Conservation (phyloP, 1,139 yeast species). For the Saccharomyces hybrid region DNA sequence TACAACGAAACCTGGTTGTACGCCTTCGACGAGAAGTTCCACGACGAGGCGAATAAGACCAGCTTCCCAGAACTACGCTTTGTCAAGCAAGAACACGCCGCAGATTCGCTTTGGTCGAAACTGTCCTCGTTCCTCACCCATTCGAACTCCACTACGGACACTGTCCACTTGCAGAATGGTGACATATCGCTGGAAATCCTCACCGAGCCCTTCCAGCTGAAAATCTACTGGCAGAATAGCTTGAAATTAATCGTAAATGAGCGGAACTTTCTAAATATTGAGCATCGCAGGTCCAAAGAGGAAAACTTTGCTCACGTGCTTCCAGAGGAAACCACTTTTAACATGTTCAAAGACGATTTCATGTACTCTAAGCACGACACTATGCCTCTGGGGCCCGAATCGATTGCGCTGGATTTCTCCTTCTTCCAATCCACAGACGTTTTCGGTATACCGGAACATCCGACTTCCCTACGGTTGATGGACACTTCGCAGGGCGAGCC, state of each 20-base stretch:
- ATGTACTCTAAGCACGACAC: constrained; percentile 53
- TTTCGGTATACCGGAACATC: constrained; percentile 94
- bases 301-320: constrained; percentile 34
- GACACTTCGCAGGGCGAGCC: constrained; percentile 67
- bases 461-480: constrained; percentile 60
- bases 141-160: constrained; percentile 2
- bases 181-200: constrained; percentile 35
- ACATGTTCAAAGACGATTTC: constrained; percentile 55
- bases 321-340: constrained; percentile 50
- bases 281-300: constrained; percentile 56
- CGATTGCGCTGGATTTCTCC: constrained; percentile 70
- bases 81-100: not conserved
- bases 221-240: constrained; percentile 39
- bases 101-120: not conserved
- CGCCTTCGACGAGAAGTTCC: constrained; percentile 40
- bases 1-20: constrained; percentile 55
- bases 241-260: constrained; percentile 58
- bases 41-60: not conserved
- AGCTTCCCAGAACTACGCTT: not conserved
- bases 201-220: constrained; percentile 47
- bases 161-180: constrained; percentile 38
- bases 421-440: constrained; percentile 56
- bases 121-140: not conserved
- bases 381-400: constrained; percentile 81
- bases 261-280: constrained; percentile 61